Evolutionary conservation across 2,329 filamentous ascomycete species (phyloP), one percentile per base, ranked within the genome.

Genomic region (Xylaria sp.): DNA sequence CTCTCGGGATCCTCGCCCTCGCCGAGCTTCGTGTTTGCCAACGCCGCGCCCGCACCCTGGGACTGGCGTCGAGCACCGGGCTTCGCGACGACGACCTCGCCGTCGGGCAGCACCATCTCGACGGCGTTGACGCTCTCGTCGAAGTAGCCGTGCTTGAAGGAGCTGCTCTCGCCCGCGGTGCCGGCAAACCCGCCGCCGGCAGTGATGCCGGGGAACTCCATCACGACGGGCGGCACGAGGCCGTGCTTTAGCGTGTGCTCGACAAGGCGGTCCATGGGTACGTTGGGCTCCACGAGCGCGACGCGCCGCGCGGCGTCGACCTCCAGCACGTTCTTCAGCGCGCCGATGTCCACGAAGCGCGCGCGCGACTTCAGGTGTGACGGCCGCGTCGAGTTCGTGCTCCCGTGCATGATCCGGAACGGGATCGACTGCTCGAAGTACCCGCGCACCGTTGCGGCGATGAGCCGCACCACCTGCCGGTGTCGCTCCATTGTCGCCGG

Each of bases 171-270:
- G 25, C 89, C 89, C 0, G 87, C 86, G 0, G 88, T 90, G 9
- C 89, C 89, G 0, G 88, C 86, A 73, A 85, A 91, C 3, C 88
- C 89, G 38, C 90, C 89, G 23, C 89, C 89, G 1, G 86, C 87
- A 0, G 89, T 92, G 74, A 92, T 92, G 33, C 89, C 89, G 0
- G 88, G 89, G 68, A 91, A 92, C 73, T 91, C 89, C 86, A 90
- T 90, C 23, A 91, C 88, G 3, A 92, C 86, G 2, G 87, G 88
- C 0, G 89, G 89, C 2, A 91, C 81, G 3, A 91, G 81, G 25
- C 86, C 86, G 70, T 89, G 79, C n/a, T 78, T 78, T 40, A 92
- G 78, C 1, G 88, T 91, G 25, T 80, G 79, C 70, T 87, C 85
- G 52, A 91, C 87, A 17, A 92, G 83, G 0, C 80, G 77, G 75